A percentile compares a stretch with the other conserved stretches of the same genome.
Evolutionary conservation across 2,329 filamentous ascomycete genomes (phyloP).

Genomic region (Fusarium sp.): DNA sequence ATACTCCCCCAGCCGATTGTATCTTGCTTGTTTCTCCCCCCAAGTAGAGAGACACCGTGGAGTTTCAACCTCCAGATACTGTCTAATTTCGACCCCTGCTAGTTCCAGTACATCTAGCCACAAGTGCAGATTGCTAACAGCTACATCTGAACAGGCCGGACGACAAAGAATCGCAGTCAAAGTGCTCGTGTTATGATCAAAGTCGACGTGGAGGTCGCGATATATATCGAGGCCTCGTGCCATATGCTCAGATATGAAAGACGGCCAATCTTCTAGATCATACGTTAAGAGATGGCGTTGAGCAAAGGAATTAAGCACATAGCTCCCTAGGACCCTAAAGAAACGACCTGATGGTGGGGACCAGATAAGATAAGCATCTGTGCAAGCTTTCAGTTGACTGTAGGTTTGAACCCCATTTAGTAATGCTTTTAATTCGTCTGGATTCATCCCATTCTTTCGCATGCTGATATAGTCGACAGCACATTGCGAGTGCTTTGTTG

Average conservation of each 20-base stretch:
- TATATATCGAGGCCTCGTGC: not conserved
- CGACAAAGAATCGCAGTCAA: rapidly evolving
- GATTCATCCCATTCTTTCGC: not conserved
- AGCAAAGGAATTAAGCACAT: not conserved
- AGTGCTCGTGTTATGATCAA: rapidly evolving
- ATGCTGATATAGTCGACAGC: not conserved
- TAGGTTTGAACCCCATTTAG: rapidly evolving
- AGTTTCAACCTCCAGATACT: not conserved
- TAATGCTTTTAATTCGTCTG: rapidly evolving
- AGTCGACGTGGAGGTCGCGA: rapidly evolving
- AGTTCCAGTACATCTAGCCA: not conserved
- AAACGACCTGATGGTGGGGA: rapidly evolving
- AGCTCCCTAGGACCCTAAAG: rapidly evolving
- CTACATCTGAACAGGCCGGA: not conserved
- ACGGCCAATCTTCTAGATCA: rapidly evolving
- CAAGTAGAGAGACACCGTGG: not conserved
- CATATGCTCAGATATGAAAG: rapidly evolving
- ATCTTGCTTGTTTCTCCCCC: too few relatives aligned
- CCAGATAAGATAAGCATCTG: not conserved
- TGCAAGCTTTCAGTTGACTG: not conserved
- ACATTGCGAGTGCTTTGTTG: not conserved
- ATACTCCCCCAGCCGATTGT: too few relatives aligned
- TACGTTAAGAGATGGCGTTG: too few relatives aligned
- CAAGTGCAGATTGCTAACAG: rapidly evolving
- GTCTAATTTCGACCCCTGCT: not conserved